Conservation (phyloP, 306 rosid genomes). For the Medicago ruthenica region DNA sequence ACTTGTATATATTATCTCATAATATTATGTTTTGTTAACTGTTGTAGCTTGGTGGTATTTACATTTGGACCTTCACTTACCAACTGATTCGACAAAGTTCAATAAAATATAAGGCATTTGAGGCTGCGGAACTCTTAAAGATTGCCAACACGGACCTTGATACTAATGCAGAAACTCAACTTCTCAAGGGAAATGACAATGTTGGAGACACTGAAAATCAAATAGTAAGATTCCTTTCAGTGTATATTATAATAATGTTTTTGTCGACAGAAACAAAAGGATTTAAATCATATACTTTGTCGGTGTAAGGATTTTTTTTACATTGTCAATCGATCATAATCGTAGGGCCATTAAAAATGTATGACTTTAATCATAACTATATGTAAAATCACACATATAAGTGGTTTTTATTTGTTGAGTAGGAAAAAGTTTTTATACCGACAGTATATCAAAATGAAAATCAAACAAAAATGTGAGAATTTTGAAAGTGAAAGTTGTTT, state of each 20-base stretch:
- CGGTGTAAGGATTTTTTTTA: neutral
- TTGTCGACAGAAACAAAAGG: neutral
- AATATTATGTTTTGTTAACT: conserved; percentile 33
- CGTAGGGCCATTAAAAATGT: no score
- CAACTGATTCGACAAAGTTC: conserved; percentile 60
- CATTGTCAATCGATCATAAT: neutral
- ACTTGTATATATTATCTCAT: neutral
- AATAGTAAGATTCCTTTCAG: conserved; percentile 46
- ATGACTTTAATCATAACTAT: neutral
- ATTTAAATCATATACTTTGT: neutral
- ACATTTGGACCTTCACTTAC: conserved; percentile 78
- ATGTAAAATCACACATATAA: neutral
- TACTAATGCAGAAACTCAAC: conserved; percentile 51
- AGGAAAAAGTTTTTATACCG: no score
- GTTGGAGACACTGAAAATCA: conserved; percentile 47
- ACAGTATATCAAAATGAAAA: no score
- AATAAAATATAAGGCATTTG: conserved; percentile 50
- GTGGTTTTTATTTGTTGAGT: no score
- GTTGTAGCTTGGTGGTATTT: conserved; percentile 74
- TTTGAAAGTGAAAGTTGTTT: no score
- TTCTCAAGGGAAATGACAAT: conserved; percentile 52
- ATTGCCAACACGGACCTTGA: conserved; percentile 47
- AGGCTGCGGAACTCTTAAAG: conserved; percentile 46
- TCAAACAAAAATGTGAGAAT: no score
- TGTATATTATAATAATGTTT: neutral